Conservation (phyloP, 495 filamentous ascomycete species). For the Hyphodiscus hymeniophilus region DNA sequence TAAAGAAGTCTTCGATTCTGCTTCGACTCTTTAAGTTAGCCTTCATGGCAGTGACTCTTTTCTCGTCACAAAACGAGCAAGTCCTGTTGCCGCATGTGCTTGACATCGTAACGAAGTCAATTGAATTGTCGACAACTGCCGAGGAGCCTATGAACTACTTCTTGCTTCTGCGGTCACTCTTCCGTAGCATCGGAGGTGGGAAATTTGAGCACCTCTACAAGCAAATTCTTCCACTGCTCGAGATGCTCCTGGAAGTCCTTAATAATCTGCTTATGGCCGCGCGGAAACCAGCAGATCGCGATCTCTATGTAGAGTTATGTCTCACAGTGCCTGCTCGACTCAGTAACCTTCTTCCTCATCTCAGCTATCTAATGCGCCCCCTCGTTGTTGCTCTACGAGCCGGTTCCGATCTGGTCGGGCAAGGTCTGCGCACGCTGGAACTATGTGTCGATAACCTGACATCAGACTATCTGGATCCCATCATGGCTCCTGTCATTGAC, state of each 20-base stretch:
- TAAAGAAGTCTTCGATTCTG: conserved; percentile 83
- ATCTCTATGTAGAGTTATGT: conserved; percentile 94
- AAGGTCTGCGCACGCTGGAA: conserved; percentile 88
- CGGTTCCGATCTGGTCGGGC: conserved; percentile 86
- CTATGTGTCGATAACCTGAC: conserved; percentile 98
- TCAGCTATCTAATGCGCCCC: conserved; percentile 95
- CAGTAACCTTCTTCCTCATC: conserved; percentile 92
- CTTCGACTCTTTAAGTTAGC: conserved; percentile 95
- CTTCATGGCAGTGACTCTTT: conserved; percentile 98
- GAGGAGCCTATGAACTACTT: conserved; percentile 99
- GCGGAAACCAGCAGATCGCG: conserved; percentile 79
- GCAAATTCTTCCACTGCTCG: conserved; percentile 88
- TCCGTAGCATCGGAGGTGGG: conserved; percentile 93
- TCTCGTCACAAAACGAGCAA: conserved; percentile 89
- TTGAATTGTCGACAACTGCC: conserved; percentile 88
- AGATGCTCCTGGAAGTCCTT: conserved; percentile 95
- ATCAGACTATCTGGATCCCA: conserved; percentile 94
- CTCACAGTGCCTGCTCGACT: conserved; percentile 92
- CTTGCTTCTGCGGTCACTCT: conserved; percentile 81
- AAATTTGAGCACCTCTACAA: conserved; percentile 98
- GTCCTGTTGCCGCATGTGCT: conserved; percentile 92
- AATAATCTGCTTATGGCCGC: conserved; percentile 88
- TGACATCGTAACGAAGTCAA: conserved; percentile 92
- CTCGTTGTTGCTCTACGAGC: conserved; percentile 89
- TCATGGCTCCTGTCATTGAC: conserved; percentile 98